A percentile compares a stretch with the other conserved stretches of the same genome.
phyloP scores from a whole-genome alignment of 257 asterid species.

The Schizonepeta tenuifolia region DNA sequence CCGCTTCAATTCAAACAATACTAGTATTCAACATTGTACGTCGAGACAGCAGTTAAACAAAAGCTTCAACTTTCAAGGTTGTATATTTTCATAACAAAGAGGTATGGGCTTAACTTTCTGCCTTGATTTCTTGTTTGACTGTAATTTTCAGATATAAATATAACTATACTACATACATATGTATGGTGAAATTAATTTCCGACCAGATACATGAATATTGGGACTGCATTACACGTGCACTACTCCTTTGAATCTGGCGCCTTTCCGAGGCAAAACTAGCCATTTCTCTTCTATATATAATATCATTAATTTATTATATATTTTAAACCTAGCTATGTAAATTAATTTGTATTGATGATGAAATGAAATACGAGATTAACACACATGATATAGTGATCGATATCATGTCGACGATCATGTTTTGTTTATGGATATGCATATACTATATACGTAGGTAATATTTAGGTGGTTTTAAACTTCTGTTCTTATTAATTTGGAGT shows the following conservation, averaged over 20 bases:
- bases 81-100: constrained; percentile 13
- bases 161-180: background rate
- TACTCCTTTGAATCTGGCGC: constrained; percentile 48
- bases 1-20: background rate
- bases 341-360: background rate
- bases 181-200: background rate
- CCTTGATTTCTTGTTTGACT: constrained; percentile 41
- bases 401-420: too few species aligned
- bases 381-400: too few species aligned
- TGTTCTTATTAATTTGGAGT: background rate
- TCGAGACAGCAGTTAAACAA: constrained; percentile 26
- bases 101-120: constrained; percentile 54
- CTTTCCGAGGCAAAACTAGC: constrained; percentile 50
- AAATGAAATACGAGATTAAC: background rate
- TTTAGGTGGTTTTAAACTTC: background rate
- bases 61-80: constrained; percentile 24
- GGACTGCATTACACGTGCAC: constrained; percentile 69
- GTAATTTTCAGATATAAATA: background rate
- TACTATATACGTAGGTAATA: too few species aligned
- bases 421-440: too few species aligned
- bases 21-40: constrained; percentile 1
- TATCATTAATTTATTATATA: background rate
- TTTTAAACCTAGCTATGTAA: too few species aligned
- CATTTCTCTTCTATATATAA: background rate
- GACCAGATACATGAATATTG: constrained; percentile 37